Evolutionary conservation across 2,329 filamentous ascomycete genomes (phyloP).

Genomic region (Decorospora gaudefroyi): DNA sequence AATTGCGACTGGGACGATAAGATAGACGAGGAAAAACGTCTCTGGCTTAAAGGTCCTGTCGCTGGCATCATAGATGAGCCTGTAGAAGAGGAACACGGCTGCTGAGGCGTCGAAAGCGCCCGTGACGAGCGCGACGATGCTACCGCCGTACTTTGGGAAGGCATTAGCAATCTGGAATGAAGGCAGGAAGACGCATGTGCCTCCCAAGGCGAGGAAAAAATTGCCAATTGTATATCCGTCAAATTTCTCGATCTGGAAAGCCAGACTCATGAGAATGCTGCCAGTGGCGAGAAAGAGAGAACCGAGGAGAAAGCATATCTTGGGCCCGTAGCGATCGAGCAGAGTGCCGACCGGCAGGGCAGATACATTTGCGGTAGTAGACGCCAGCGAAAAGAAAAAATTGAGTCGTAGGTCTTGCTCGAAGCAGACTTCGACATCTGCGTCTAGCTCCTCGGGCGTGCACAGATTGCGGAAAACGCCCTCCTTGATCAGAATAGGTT

Average conservation of each 20-base stretch:
- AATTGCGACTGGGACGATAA: conserved; percentile 71
- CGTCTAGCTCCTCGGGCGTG: conserved; percentile 42
- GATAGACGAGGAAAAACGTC: conserved; percentile 73
- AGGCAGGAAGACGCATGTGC: conserved; percentile 80
- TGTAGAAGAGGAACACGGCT: conserved; percentile 75
- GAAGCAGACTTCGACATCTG: conserved; percentile 44
- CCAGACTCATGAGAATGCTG: conserved; percentile 46
- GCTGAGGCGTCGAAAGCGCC: conserved; percentile 84
- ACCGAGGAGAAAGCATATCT: conserved; percentile 39
- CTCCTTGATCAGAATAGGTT: conserved; percentile 48
- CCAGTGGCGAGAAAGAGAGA: conserved; percentile 41
- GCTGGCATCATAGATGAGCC: conserved; percentile 68
- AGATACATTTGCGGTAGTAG: conserved; percentile 47
- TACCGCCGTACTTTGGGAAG: conserved; percentile 74
- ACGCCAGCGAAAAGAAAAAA: conserved; percentile 47
- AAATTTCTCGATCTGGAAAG: conserved; percentile 43
- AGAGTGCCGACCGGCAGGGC: conserved; percentile 45
- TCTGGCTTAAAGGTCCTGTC: conserved; percentile 63
- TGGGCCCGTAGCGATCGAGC: conserved; percentile 47
- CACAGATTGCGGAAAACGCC: conserved; percentile 47
- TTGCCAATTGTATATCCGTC: conserved; percentile 69
- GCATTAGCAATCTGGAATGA: conserved; percentile 85
- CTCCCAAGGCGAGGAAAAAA: conserved; percentile 75
- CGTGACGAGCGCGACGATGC: conserved; percentile 79
- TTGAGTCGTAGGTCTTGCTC: conserved; percentile 48